Evolutionary conservation across 768 basidiomycete species (phyloP), one percentile per base, ranked within the genome.

Genomic region (Tephrocybe sp.): DNA sequence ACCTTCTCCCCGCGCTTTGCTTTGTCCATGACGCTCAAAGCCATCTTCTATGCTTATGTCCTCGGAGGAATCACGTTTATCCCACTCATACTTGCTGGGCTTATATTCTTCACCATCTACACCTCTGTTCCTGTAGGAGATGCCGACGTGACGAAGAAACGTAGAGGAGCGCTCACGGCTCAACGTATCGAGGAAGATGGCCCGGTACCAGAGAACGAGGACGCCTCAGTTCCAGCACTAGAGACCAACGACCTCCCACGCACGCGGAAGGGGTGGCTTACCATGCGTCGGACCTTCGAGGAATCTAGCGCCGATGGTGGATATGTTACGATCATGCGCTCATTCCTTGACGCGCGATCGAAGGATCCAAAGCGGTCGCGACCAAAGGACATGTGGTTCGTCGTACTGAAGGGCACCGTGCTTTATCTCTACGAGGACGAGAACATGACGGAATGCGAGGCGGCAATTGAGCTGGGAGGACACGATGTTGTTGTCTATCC

Each of bases 381-480:
- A 44, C 92, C 93, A 14, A 93, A 92, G 70, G 95, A 97, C 65
- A 86, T 81, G 80, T 97, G 90, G 85, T 97, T 86, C 65, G 90
- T 88, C 47, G 92, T 87, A 6, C 78, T 98, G 65, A 98, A 98
- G 76, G 91, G 89, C 38, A 88, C 84, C 61, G 85, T 96, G 33
- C 72, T 98, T 25, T 98, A 93, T 69, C 73, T 98, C 18, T 98
- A 97, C 70, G 93, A 96, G 68, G 90, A 95, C 68, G 93, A 97
- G 70, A 78, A 75, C 14, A 90, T 91, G 85, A 80, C 80, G 47
- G 95, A 98, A 58, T 94, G 92, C 69, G 88, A 87, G 63, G 93
- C 87, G 3, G 95, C 86, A n/a, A 79, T 98, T 38, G 90, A 96
- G 65, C 73, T 98, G 49, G 77, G 87, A 47, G 76, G 84, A 14